phyloP scores from a whole-genome alignment of 441 rosid species.

The Adansonia gregorii region DNA sequence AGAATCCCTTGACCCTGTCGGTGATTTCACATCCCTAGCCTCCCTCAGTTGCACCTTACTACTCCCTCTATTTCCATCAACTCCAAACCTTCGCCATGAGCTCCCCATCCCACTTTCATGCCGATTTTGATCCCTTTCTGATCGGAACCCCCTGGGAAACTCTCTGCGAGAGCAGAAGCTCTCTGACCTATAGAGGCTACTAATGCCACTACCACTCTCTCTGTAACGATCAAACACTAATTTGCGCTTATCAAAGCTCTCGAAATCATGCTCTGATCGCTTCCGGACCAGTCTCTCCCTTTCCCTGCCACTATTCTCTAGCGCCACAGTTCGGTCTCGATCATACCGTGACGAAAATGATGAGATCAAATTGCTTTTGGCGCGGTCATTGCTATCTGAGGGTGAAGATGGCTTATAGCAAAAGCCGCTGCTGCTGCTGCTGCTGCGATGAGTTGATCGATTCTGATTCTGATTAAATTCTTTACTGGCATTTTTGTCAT shows the following conservation, averaged over 20 bases:
- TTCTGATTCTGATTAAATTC: constrained; percentile 48
- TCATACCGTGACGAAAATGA: constrained; percentile 61
- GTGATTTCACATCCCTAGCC: constrained; percentile 60
- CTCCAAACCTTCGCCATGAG: constrained; percentile 81
- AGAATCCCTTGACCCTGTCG: constrained; percentile 75
- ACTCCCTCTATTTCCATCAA: constrained; percentile 41
- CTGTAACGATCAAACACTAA: constrained; percentile 52
- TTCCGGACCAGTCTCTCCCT: constrained; percentile 54
- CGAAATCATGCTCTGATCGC: constrained; percentile 69
- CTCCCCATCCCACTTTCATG: constrained; percentile 71
- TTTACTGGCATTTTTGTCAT: constrained; percentile 50
- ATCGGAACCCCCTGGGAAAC: constrained; percentile 88
- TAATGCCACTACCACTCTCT: constrained; percentile 43
- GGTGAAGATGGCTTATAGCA: constrained; percentile 55
- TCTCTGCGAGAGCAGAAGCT: constrained; percentile 74
- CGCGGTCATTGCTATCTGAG: constrained; percentile 42
- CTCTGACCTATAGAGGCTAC: constrained; percentile 69
- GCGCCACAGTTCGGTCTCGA: constrained; percentile 62
- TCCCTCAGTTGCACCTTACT: constrained; percentile 52
- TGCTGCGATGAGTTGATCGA: constrained; percentile 55
- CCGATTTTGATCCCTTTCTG: constrained; percentile 83
- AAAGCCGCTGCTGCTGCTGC: constrained; percentile 39
- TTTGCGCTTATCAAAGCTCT: constrained; percentile 63
- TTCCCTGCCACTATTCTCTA: constrained; percentile 44
- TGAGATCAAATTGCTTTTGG: constrained; percentile 54